Percentiles rank a stretch among this genome's conserved stretches.
Evolutionary conservation across 2,329 filamentous ascomycete genomes (phyloP).

Genomic region (Gliomastix tumulicola): DNA sequence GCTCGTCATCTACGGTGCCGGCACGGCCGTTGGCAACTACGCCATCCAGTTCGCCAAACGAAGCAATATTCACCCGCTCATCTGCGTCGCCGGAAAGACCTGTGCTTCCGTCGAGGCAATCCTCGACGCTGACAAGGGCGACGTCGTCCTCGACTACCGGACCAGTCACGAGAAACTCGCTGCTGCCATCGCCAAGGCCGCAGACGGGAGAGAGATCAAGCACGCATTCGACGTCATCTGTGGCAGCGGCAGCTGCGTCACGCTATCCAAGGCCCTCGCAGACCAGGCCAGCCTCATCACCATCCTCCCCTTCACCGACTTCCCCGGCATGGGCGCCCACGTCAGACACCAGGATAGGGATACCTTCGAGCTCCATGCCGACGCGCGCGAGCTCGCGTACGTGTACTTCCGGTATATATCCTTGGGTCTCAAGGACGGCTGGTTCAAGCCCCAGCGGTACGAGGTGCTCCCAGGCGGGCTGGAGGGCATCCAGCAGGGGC

Average conservation of each 20-base stretch:
- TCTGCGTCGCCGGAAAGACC: conserved; percentile 42
- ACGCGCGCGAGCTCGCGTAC: not conserved
- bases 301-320: not conserved
- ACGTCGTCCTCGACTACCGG: conserved; percentile 13
- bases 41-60: conserved; percentile 44
- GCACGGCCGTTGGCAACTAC: conserved; percentile 47
- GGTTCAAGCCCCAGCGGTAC: not conserved
- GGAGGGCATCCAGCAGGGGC: not conserved
- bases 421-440: not conserved
- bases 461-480: not conserved
- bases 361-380: not conserved
- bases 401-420: not conserved
- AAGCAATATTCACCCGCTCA: conserved; percentile 51
- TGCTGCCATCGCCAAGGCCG: conserved; percentile 2
- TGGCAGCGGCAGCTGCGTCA: conserved; percentile 1
- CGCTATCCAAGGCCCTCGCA: not conserved
- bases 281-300: conserved; percentile 29
- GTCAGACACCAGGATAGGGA: not conserved
- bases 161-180: conserved; percentile 5
- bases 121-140: conserved; percentile 9
- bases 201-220: not conserved
- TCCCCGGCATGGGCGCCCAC: not conserved
- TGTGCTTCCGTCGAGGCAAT: conserved; percentile 7
- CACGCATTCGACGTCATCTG: conserved; percentile 6
- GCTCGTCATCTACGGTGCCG: conserved; percentile 40